Evolutionary conservation across 805 yeast genomes (phyloP).

Genomic region (Schizosaccharomyces cryophilus): DNA sequence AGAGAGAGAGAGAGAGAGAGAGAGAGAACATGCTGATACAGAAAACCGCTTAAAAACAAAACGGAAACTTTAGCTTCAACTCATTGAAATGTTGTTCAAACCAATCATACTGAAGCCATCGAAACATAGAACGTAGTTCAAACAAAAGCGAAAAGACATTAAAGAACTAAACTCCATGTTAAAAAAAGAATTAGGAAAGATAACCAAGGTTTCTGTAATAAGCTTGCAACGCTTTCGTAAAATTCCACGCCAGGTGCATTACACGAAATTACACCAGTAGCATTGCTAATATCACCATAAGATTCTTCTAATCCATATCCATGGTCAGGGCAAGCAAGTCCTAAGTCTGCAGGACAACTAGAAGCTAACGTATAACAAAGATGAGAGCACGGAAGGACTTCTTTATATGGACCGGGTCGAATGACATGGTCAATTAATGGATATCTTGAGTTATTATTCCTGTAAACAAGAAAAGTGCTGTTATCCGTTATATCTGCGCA

Average conservation of each 20-base stretch:
- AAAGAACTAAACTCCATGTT: background rate
- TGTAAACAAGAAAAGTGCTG: slow-evolving; percentile 18
- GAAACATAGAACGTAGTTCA: too few relatives aligned
- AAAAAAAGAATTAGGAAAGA: background rate
- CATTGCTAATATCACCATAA: slow-evolving; percentile 3
- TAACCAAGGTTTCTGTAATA: background rate
- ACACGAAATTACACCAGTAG: background rate
- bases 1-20: too few relatives aligned
- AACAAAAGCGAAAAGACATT: too few relatives aligned
- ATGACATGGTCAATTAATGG: slow-evolving; percentile 28
- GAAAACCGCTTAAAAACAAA: too few relatives aligned
- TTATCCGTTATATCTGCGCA: slow-evolving; percentile 31
- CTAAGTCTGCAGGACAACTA: slow-evolving; percentile 60
- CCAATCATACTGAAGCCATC: too few relatives aligned
- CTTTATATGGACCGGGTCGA: slow-evolving; percentile 41
- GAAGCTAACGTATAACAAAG: slow-evolving; percentile 56
- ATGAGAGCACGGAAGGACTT: slow-evolving; percentile 66
- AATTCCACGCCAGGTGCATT: slow-evolving; percentile 2
- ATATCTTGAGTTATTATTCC: slow-evolving; percentile 25
- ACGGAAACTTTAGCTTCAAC: too few relatives aligned
- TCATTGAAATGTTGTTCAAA: too few relatives aligned
- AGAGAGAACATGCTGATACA: too few relatives aligned
- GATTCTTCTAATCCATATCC: slow-evolving; percentile 7
- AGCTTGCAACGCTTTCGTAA: background rate
- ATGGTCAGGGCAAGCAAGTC: slow-evolving; percentile 46